phyloP scores from a whole-genome alignment of 2,329 filamentous ascomycete species.

The Apiospora phragmitis region DNA sequence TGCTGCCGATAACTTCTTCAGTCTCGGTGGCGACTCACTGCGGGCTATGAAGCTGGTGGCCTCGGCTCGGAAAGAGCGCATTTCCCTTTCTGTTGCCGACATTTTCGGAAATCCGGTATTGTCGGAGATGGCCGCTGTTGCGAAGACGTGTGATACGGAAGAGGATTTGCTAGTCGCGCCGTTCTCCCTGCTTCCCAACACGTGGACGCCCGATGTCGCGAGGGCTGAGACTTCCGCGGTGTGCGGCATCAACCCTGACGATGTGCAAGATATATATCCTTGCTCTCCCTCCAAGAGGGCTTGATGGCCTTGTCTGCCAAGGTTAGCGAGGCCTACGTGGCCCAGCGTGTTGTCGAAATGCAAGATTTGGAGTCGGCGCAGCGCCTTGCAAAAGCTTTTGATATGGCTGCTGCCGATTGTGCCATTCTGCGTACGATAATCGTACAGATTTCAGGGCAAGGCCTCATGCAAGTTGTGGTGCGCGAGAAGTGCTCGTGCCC shows the following conservation, averaged over 20 bases:
- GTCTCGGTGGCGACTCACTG: constrained; percentile 45
- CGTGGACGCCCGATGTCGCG: constrained; percentile 36
- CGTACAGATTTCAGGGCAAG: constrained; percentile 43
- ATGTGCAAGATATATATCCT: constrained; percentile 53
- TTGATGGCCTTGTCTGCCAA: constrained; percentile 55
- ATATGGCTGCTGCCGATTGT: constrained; percentile 36
- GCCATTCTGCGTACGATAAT: constrained; percentile 51
- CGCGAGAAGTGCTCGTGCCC: constrained; percentile 35
- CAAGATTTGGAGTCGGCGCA: constrained; percentile 35
- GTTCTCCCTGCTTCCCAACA: constrained; percentile 41
- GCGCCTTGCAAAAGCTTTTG: constrained; percentile 44
- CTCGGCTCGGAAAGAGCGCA: constrained; percentile 38
- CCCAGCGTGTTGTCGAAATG: constrained; percentile 47
- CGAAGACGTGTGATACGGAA: constrained; percentile 27
- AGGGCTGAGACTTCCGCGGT: constrained; percentile 39
- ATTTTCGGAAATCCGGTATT: constrained; percentile 48
- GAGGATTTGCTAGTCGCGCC: constrained; percentile 28
- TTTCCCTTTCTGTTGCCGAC: constrained; percentile 44
- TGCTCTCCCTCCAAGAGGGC: constrained; percentile 57
- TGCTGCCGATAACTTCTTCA: constrained; percentile 34
- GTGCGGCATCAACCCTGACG: constrained; percentile 36
- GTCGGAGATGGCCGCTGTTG: constrained; percentile 42
- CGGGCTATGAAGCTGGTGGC: constrained; percentile 53
- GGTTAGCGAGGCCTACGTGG: constrained; percentile 52
- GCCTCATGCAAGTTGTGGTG: constrained; percentile 49